phyloP scores from a whole-genome alignment of 208 protist genomes.

The Spongospora subterranea region DNA sequence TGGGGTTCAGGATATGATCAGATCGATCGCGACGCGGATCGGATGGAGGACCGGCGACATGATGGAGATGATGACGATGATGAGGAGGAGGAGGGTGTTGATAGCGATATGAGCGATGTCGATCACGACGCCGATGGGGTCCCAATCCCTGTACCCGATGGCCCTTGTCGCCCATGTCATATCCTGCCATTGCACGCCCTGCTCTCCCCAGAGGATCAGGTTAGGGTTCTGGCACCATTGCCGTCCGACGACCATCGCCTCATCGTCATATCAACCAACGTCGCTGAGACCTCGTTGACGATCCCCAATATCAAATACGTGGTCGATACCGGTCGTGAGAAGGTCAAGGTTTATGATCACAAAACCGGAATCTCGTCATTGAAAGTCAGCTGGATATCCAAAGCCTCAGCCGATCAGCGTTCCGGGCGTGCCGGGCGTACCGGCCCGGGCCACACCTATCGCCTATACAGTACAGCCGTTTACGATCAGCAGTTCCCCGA shows the following conservation, averaged over 20 bases:
- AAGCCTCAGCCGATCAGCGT: slow-evolving; percentile 81
- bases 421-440: slow-evolving; percentile 83
- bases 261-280: slow-evolving; percentile 98
- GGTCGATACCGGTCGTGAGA: slow-evolving; percentile 80
- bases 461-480: slow-evolving; percentile 82
- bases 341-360: slow-evolving; percentile 71
- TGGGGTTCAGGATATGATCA: background rate
- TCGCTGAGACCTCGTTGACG: slow-evolving; percentile 99
- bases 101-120: slow-evolving; percentile 49
- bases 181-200: slow-evolving; percentile 95
- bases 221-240: slow-evolving; percentile 77
- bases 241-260: slow-evolving; percentile 76
- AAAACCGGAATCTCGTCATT: slow-evolving; percentile 73
- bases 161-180: background rate
- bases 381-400: slow-evolving; percentile 77
- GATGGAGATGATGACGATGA: slow-evolving; percentile 55
- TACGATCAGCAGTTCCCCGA: slow-evolving; percentile 73
- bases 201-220: slow-evolving; percentile 89
- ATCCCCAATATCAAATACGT: slow-evolving; percentile 91
- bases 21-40: slow-evolving; percentile 53
- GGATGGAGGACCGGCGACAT: slow-evolving; percentile 61
- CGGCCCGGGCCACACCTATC: slow-evolving; percentile 84
- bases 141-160: background rate
- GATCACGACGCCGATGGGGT: background rate
- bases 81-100: slow-evolving; percentile 72